Evolutionary conservation across 345 rosid species (phyloP).

Genomic region (Draba incana): DNA sequence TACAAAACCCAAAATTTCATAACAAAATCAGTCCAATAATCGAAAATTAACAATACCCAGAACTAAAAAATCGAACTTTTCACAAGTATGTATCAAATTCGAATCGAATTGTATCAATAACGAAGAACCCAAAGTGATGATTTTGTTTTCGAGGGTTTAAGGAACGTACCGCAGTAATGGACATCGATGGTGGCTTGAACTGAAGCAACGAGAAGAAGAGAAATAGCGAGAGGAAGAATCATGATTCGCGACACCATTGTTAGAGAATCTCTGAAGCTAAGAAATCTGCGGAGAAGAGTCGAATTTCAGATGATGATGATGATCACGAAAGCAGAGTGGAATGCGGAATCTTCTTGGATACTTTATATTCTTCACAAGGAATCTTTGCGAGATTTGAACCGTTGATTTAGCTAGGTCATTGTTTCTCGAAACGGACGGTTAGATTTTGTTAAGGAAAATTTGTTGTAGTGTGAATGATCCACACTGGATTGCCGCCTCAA

Average conservation of each 20-base stretch:
- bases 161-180: conserved; percentile 35
- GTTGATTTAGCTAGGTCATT: conserved; percentile 26
- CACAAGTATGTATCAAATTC: background rate
- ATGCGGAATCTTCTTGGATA: conserved; percentile 14
- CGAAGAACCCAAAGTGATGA: background rate
- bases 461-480: background rate
- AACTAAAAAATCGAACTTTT: conserved; percentile 8
- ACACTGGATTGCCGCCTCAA: too few species aligned
- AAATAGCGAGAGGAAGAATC: background rate
- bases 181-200: conserved; percentile 34
- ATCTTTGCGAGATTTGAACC: conserved; percentile 26
- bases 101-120: background rate
- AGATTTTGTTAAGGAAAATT: background rate
- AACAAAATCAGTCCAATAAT: background rate
- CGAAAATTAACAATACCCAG: background rate
- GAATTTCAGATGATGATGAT: background rate
- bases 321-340: conserved; percentile 25
- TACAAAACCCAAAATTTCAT: conserved; percentile 29
- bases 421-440: conserved; percentile 28
- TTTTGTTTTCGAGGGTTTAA: background rate
- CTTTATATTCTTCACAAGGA: conserved; percentile 4
- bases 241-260: conserved; percentile 15
- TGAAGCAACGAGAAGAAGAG: conserved; percentile 16
- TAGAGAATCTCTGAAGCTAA: conserved; percentile 3
- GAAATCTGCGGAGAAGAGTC: too few species aligned